Base-by-base conservation (phyloP, 495 filamentous ascomycete genomes). In the Opeltia flavorubescens region DNA sequence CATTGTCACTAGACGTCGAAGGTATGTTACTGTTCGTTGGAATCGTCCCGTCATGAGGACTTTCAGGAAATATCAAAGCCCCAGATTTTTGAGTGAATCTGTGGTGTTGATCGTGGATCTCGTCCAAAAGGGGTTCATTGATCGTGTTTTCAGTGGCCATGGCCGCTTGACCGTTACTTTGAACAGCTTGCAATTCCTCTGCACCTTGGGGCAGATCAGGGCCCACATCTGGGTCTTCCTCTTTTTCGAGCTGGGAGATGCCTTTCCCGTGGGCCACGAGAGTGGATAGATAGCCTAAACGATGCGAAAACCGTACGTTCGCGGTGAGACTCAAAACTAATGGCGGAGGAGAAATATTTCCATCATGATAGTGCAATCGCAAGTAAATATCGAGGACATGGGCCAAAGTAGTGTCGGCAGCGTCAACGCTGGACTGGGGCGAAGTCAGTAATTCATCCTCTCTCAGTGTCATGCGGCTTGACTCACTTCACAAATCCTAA, bases 401-500 rank as follows among this genome's bases (percentile, higher is more conserved):
- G 34, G 66, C 59, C 41, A 85, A 61, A n/a, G 70, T 72, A 18
- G 68, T 55, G 25, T 24, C 51, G 35, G 44, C 21, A 26, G n/a
- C 43, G 13, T 46, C 48, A 25, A 15, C 20, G 20, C 40, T 43
- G 28, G 43, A 48, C 44, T 54, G 20, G 9, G 27, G 7, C 7
- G 2, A 29, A 17, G 43, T 43, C 21, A 50, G 44, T 46, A 11
- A 34, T 38, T 9, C 21, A 29, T 29, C 24, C 12, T 9, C 21
- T 15, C 18, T 33, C 47, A 27, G 13, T 9, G 4, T 6, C 23
- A 29, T 18, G 28, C 20, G 5, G 12, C 12, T n/a, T 23, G 7
- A 41, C 72, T 72, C 69, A 83, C 83, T 72, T 91, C 84, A 50
- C 71, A 75, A 59, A 86, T 66, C 52, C 83, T 72, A 28, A 94